Evolutionary conservation across 2,329 filamentous ascomycete species (phyloP), one percentile per base, ranked within the genome.

Genomic region (Colletotrichum viniferum): DNA sequence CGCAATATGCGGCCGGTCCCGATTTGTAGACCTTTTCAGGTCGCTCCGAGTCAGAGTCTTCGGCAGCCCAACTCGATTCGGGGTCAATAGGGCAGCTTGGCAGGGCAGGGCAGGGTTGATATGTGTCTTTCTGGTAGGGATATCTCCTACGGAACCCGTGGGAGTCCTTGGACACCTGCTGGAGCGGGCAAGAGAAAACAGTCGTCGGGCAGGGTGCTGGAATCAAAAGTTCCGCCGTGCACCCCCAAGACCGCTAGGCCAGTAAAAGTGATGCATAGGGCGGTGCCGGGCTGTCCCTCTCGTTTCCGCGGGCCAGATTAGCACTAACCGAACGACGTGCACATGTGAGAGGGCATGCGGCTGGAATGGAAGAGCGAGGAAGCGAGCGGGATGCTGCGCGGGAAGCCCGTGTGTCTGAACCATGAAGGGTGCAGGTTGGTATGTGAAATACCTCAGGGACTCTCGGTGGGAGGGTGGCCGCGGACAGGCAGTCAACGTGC

Each of bases 251-350:
- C 52, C 74, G 65, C 74, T 74, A 76, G 71, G 26, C 74, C 60
- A 52, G 64, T 64, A 60, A 58, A 38, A 55, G 63, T 66, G 70
- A 63, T 55, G 74, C 60, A 71, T 60, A 76, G 71, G 65, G 74
- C 74, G 65, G 58, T 61, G 70, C 69, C 72, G 63, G 73, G 56
- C 63, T 68, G 58, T 68, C 52, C 73, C 34, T 73, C 56, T 68
- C 71, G n/a, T 74, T 70, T 76, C 71, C 60, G 48, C 65, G 30
- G 65, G 34, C 69, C 60, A 64, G 85, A 77, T 74, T 61, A 74
- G 63, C 64, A 62, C 56, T 72, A 74, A 64, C 66, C 66, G 72
- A 71, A 71, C 69, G 56, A 67, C 62, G 69, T 48, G 69, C 56
- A 67, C 65, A 74, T 69, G 64, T 63, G 60, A 73, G 58, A 76